phyloP scores from a whole-genome alignment of 1,139 yeast species.

The Kodamaea ohmeri region DNA sequence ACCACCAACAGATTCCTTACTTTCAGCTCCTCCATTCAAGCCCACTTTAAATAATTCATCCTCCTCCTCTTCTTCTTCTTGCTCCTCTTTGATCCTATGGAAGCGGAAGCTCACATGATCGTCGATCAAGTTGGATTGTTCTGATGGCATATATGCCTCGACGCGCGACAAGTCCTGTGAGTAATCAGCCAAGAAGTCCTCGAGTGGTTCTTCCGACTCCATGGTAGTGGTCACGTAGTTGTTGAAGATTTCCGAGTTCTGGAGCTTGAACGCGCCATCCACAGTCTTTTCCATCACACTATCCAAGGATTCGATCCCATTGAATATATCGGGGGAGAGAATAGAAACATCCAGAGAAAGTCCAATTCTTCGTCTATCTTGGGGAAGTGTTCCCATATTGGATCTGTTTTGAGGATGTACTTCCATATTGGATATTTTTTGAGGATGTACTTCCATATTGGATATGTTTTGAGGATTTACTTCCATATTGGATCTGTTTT shows the following conservation, averaged over 20 bases:
- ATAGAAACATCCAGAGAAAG: too few relatives aligned
- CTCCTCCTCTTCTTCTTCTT: slow-evolving; percentile 14
- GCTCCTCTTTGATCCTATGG: slow-evolving; percentile 4
- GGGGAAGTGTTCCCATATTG: too few relatives aligned
- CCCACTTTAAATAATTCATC: slow-evolving; percentile 6
- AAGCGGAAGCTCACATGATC: slow-evolving; percentile 12
- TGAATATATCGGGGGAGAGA: slow-evolving; percentile 18
- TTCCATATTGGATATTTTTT: too few relatives aligned
- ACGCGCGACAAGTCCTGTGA: slow-evolving; percentile 20
- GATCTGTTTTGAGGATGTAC: too few relatives aligned
- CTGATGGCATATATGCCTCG: slow-evolving; percentile 14
- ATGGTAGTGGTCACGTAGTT: slow-evolving; percentile 13
- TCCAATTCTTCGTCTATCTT: too few relatives aligned
- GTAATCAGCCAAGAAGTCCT: slow-evolving; percentile 12
- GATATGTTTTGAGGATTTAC: too few relatives aligned
- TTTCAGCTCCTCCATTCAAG: too few relatives aligned
- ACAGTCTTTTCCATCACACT: slow-evolving; percentile 30
- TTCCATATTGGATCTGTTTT: too few relatives aligned
- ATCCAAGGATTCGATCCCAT: slow-evolving; percentile 30
- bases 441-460: too few relatives aligned
- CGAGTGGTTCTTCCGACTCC: background rate
- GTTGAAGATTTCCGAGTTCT: slow-evolving; percentile 31
- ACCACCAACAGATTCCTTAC: too few relatives aligned
- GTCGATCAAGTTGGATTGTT: slow-evolving; percentile 13
- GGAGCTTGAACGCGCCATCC: slow-evolving; percentile 28